These are phyloP conservation scores for Alternaria solani DNA, from an alignment of 2,329 filamentous ascomycete species.

Conservation along the genomic window DNA sequence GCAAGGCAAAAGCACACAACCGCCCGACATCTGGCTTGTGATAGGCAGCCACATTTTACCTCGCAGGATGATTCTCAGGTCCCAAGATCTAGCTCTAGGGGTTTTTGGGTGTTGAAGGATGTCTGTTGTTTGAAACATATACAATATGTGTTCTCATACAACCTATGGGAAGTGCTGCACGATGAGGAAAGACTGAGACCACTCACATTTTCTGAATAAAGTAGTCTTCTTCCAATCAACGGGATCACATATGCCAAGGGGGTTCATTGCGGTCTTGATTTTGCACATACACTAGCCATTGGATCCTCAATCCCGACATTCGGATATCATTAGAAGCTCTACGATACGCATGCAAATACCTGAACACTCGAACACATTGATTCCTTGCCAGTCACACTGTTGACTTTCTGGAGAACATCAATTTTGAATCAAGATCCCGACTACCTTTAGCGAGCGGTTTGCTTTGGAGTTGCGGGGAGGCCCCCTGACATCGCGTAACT, in stretches of 20 bases:
- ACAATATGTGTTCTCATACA: neutral
- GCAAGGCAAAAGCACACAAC: neutral
- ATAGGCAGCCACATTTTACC: constrained; percentile 1
- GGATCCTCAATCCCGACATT: neutral
- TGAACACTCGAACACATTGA: neutral
- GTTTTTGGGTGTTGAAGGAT: neutral
- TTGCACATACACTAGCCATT: neutral
- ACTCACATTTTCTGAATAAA: neutral
- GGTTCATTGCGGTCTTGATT: neutral
- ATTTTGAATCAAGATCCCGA: neutral
- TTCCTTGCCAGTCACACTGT: neutral
- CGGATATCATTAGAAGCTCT: neutral
- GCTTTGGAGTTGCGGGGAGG: neutral
- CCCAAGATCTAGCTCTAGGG: neutral
- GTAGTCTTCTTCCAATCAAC: neutral
- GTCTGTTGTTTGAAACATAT: neutral
- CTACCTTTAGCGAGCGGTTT: neutral
- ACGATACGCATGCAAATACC: neutral
- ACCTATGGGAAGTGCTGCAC: neutral
- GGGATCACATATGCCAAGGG: neutral
- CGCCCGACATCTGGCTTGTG: neutral
- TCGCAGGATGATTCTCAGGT: neutral
- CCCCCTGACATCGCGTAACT: neutral
- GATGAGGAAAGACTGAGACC: neutral
- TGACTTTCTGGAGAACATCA: neutral